A percentile compares a stretch with the other conserved stretches of the same genome.
These are phyloP conservation scores for Trichosporon asahii DNA, from an alignment of 1,284 basidiomycete species.

Conservation along the genomic window DNA sequence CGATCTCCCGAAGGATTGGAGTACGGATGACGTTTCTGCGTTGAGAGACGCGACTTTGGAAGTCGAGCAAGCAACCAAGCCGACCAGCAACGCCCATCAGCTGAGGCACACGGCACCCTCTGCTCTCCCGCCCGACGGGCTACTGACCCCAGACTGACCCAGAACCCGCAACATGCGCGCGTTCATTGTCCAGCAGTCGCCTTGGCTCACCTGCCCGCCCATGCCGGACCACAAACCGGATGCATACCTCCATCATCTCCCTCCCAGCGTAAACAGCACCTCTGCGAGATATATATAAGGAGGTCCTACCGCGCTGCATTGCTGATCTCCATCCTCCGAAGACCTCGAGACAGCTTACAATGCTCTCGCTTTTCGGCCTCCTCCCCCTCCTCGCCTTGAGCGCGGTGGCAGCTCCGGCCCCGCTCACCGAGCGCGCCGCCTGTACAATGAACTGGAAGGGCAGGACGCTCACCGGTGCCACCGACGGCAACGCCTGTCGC, in stretches of 20 bases:
- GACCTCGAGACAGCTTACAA: slow-evolving; percentile 3
- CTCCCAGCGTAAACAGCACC: not conserved
- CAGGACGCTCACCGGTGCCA: not conserved
- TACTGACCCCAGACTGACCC: not conserved
- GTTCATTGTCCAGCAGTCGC: not conserved
- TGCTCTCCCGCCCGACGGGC: not conserved
- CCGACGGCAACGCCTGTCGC: slow-evolving; percentile 25
- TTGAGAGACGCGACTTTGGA: not conserved
- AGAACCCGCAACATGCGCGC: not conserved
- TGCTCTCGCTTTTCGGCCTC: slow-evolving; percentile 1
- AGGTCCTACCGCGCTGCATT: not conserved
- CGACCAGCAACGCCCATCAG: not conserved
- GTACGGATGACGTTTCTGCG: not conserved
- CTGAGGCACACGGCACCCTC: not conserved
- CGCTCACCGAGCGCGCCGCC: not conserved
- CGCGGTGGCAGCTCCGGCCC: not conserved
- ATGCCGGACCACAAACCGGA: too few species aligned
- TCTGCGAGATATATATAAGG: not conserved
- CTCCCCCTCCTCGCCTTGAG: not conserved
- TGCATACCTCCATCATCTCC: not conserved
- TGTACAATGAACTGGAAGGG: slow-evolving; percentile 4
- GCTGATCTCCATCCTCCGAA: not conserved
- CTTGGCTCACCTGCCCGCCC: not conserved
- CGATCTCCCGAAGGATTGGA: not conserved
- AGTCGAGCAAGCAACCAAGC: not conserved